These are phyloP conservation scores for Lomentospora prolificans DNA, from an alignment of 2,329 filamentous ascomycete genomes.

Conservation along the genomic window DNA sequence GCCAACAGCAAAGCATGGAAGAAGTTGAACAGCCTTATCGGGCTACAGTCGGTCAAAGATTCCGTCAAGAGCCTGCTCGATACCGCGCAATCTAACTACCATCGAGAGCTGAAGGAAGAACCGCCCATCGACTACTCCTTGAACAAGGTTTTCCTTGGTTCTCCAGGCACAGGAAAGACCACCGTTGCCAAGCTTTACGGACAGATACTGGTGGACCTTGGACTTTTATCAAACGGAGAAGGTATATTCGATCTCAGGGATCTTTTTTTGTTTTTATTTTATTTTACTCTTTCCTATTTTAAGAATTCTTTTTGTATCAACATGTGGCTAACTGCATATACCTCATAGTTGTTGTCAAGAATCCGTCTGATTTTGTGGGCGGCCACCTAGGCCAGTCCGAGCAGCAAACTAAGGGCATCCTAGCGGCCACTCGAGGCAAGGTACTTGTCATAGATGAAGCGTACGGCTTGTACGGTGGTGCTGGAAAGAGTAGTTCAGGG, in stretches of 20 bases:
- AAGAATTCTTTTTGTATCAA: too few relatives aligned
- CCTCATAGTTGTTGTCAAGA: constrained; percentile 52
- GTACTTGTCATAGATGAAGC: constrained; percentile 75
- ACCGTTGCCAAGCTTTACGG: constrained; percentile 67
- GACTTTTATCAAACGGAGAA: constrained; percentile 58
- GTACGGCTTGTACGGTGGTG: constrained; percentile 52
- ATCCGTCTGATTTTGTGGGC: constrained; percentile 65
- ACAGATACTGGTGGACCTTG: constrained; percentile 55
- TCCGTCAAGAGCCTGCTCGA: constrained; percentile 50
- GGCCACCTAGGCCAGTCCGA: constrained; percentile 56
- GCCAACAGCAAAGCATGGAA: constrained; percentile 43
- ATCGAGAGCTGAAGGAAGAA: constrained; percentile 53
- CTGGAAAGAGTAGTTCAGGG: constrained; percentile 42
- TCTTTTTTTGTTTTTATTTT: too few relatives aligned
- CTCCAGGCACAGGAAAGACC: constrained; percentile 68
- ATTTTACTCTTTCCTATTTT: too few relatives aligned
- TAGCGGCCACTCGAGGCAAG: constrained; percentile 57
- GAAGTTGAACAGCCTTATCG: constrained; percentile 47
- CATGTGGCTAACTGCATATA: not conserved
- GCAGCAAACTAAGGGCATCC: constrained; percentile 59
- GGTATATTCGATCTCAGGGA: too few relatives aligned
- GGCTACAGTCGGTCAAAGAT: constrained; percentile 52
- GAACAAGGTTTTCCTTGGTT: constrained; percentile 61
- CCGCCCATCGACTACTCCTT: constrained; percentile 48
- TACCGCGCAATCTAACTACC: constrained; percentile 53